Evolutionary conservation across 1,284 basidiomycete species (phyloP).

Genomic region (Malassezia dermatis): DNA sequence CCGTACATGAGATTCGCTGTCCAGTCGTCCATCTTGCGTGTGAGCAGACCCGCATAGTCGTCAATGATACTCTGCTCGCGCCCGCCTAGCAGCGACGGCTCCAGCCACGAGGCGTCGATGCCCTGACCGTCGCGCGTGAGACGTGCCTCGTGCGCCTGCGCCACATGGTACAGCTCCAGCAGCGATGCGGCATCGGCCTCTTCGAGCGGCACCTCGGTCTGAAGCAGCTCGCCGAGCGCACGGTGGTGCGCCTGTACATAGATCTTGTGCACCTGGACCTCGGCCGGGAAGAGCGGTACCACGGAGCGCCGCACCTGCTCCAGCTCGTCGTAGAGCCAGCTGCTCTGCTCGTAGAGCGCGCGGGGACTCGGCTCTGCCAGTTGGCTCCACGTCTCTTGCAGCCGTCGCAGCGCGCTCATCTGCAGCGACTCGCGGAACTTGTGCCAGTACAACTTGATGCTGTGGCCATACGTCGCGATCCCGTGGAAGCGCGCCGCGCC

Average conservation of each 20-base stretch:
- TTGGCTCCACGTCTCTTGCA: slow-evolving; percentile 61
- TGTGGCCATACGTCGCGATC: slow-evolving; percentile 56
- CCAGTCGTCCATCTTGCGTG: slow-evolving; percentile 96
- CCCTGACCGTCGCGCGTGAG: slow-evolving; percentile 70
- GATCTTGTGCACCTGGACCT: slow-evolving; percentile 73
- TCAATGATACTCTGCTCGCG: slow-evolving; percentile 88
- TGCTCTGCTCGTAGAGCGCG: slow-evolving; percentile 52
- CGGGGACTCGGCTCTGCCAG: slow-evolving; percentile 54
- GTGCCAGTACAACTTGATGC: slow-evolving; percentile 89
- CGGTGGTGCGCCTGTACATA: slow-evolving; percentile 87
- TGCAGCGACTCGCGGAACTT: slow-evolving; percentile 75
- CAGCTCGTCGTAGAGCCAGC: slow-evolving; percentile 91
- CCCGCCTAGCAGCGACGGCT: slow-evolving; percentile 68
- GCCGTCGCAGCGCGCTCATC: slow-evolving; percentile 64
- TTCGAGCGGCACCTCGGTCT: slow-evolving; percentile 58
- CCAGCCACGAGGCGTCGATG: slow-evolving; percentile 50
- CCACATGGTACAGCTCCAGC: slow-evolving; percentile 76
- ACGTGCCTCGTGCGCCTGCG: slow-evolving; percentile 85
- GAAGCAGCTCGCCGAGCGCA: slow-evolving; percentile 67
- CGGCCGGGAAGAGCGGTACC: slow-evolving; percentile 79
- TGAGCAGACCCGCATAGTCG: slow-evolving; percentile 85
- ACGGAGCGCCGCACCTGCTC: slow-evolving; percentile 78
- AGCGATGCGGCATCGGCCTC: slow-evolving; percentile 78
- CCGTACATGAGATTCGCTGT: slow-evolving; percentile 83
- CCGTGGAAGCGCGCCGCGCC: slow-evolving; percentile 39